These are phyloP conservation scores for Xylaria sp. DNA, from an alignment of 2,329 filamentous ascomycete genomes.

Conservation along the genomic window DNA sequence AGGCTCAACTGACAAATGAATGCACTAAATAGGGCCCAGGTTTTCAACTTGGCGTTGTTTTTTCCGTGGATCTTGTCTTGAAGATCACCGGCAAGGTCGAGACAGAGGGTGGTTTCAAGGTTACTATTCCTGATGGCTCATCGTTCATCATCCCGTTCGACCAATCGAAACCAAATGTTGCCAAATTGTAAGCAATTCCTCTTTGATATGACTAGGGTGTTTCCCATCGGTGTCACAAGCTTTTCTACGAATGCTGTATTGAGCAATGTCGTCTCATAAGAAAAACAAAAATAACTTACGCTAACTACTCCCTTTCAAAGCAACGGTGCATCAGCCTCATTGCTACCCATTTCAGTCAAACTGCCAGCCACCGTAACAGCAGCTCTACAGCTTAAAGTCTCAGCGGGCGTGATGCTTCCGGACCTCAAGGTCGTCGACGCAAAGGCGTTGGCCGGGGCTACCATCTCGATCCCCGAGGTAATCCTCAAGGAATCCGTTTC, in stretches of 20 bases:
- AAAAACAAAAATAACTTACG: conserved; percentile 11
- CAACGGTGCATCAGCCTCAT: conserved; percentile 39
- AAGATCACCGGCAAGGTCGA: conserved; percentile 41
- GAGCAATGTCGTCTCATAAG: neutral
- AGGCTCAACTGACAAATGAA: neutral
- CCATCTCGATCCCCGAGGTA: conserved; percentile 45
- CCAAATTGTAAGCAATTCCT: conserved; percentile 43
- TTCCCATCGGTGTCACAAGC: neutral
- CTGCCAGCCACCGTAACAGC: conserved; percentile 42
- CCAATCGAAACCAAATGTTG: conserved; percentile 36
- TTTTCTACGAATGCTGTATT: neutral
- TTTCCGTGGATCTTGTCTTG: conserved; percentile 44
- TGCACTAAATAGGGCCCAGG: conserved; percentile 39
- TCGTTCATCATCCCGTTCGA: conserved; percentile 44
- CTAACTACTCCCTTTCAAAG: conserved; percentile 34
- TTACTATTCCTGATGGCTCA: conserved; percentile 43
- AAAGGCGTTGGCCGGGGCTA: conserved; percentile 44
- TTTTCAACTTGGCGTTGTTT: conserved; percentile 44
- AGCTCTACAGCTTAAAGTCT: conserved; percentile 42
- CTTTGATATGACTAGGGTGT: neutral
- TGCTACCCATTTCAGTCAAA: conserved; percentile 43
- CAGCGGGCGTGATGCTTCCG: conserved; percentile 44
- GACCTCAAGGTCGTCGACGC: conserved; percentile 39
- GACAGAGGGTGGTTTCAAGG: conserved; percentile 43
- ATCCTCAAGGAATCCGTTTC: conserved; percentile 32